phyloP scores from a whole-genome alignment of 2,329 filamentous ascomycete species.

The Elsinoe batatas region DNA sequence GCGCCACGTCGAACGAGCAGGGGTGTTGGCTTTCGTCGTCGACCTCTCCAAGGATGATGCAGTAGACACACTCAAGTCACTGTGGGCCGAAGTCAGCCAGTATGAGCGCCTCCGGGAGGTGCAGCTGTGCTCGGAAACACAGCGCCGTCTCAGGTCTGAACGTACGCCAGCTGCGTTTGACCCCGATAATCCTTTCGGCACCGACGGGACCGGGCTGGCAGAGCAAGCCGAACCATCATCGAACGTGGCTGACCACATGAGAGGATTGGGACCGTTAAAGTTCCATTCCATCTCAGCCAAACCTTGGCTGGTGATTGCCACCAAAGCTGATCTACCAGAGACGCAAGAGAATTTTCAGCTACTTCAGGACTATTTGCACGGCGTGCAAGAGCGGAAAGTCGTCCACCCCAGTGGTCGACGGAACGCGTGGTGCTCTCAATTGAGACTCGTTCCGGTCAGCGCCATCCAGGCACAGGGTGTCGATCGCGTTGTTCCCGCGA shows the following conservation, averaged over 20 bases:
- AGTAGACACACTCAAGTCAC: constrained; percentile 62
- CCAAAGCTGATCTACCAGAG: constrained; percentile 74
- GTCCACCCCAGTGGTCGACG: constrained; percentile 61
- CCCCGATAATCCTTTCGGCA: constrained; percentile 14
- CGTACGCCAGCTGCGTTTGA: constrained; percentile 32
- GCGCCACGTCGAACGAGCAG: constrained; percentile 86
- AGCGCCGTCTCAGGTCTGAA: constrained; percentile 45
- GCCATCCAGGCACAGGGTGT: constrained; percentile 82
- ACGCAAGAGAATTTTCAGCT: constrained; percentile 68
- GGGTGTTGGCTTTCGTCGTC: constrained; percentile 86
- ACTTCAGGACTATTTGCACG: constrained; percentile 60
- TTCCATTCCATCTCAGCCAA: constrained; percentile 76
- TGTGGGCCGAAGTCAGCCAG: constrained; percentile 84
- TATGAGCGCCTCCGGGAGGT: constrained; percentile 75
- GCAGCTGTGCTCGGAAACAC: constrained; percentile 55
- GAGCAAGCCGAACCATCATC: neutral
- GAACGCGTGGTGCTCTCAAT: constrained; percentile 49
- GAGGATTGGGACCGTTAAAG: constrained; percentile 37
- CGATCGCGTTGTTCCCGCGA: constrained; percentile 62
- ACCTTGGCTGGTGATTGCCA: constrained; percentile 93
- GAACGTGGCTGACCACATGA: neutral
- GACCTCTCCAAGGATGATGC: constrained; percentile 75
- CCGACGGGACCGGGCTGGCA: neutral
- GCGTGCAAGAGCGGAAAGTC: constrained; percentile 44
- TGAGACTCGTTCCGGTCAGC: constrained; percentile 71